Evolutionary conservation across 139 green algal genomes (phyloP).

Genomic region (Coelastrella sp.): DNA sequence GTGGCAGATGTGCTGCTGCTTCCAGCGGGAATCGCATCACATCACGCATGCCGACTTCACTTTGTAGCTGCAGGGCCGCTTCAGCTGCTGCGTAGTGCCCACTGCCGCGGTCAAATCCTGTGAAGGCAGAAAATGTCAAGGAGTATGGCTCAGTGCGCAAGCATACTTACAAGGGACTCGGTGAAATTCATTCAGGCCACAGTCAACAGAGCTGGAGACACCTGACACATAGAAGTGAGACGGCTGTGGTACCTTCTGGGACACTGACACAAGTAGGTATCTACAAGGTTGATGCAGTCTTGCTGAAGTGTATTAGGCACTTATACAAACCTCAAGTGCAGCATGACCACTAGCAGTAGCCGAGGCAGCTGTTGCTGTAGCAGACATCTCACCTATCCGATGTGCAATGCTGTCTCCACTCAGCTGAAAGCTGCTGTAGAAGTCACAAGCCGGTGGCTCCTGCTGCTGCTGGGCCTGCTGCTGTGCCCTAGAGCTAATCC

Average conservation of each 20-base stretch:
- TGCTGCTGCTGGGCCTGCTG: constrained; percentile 9
- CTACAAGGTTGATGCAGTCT: too few relatives aligned
- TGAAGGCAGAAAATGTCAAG: not conserved
- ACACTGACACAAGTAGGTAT: too few relatives aligned
- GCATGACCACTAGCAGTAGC: not conserved
- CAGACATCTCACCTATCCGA: constrained; percentile 61
- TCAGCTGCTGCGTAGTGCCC: constrained; percentile 3
- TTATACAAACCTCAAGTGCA: not conserved
- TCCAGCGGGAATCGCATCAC: constrained; percentile 38
- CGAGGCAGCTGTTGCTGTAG: too few relatives aligned
- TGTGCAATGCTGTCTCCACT: constrained; percentile 67
- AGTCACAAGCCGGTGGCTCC: constrained; percentile 10
- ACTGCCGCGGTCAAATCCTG: constrained; percentile 45
- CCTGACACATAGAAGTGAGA: too few relatives aligned
- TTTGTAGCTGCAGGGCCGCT: constrained; percentile 6
- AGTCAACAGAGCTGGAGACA: too few relatives aligned
- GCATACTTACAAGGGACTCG: not conserved
- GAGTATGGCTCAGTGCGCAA: not conserved
- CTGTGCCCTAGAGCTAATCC: not conserved
- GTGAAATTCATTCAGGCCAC: too few relatives aligned
- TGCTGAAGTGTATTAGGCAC: too few relatives aligned
- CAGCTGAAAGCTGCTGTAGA: constrained; percentile 46
- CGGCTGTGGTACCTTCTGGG: too few relatives aligned
- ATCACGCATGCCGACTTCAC: not conserved
- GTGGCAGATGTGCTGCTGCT: constrained; percentile 61